Base-by-base conservation (phyloP, 768 basidiomycete species). In the Russula griseocarnosa region DNA sequence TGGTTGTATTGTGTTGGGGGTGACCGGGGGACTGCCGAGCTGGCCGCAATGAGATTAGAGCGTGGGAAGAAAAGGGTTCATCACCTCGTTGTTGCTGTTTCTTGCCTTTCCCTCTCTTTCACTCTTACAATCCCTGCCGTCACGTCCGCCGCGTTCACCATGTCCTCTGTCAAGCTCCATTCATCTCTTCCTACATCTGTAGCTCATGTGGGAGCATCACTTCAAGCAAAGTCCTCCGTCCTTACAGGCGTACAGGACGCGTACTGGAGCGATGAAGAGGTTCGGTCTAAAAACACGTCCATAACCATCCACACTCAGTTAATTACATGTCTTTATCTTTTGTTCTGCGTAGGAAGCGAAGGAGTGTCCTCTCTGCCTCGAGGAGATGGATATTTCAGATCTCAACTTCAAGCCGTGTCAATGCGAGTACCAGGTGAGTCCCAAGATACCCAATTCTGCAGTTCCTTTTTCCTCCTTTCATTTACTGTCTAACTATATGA, bases 321-420 rank as follows among this genome's bases (percentile, higher is more conserved):
- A 28, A 44, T 47, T 13, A 1, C 24, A 50, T 49, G 4, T 53
- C n/a, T 8, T 18, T 30, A 3, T 47, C 24, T 4, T 34, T 34
- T 56, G 61, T 50, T n/a, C 16, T 40, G 46, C 67, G 56, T 22
- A 98, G 96, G 96, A 98, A 74, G 94, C 98, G 72, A 90, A 91
- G 66, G 97, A 98, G 72, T 99, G 97, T 78, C 93, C 97, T 51
- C 84, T 99, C 64, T 99, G 97, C 78, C 86, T 98, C 50, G 96
- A 98, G 73, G 94, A 97, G 79, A 94, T 99, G 89, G 97, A 98
- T 78, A 86, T 98, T 69, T 94, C 94, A 55, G 97, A 99, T 83
- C 84, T 98, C 75, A 96, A 96, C 79, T 99, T 99, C 80, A 96
- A 94, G 79, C 97, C 97, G 30, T 99, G 97, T 76, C 86, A 94